These are phyloP conservation scores for Perkinsus olseni DNA, from an alignment of 169 alveolate species.

Conservation along the genomic window DNA sequence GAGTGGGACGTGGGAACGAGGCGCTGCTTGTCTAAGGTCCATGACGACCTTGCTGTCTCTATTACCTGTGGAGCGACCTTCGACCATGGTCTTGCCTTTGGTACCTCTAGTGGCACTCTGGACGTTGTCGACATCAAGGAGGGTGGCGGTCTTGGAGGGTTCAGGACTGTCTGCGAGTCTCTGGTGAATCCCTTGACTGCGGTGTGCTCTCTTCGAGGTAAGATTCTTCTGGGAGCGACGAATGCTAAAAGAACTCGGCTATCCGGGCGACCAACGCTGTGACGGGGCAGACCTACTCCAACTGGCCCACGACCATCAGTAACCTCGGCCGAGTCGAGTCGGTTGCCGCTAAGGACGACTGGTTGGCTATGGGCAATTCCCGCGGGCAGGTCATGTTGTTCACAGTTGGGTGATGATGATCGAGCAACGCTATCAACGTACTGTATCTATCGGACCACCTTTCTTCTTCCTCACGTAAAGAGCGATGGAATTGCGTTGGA, in stretches of 20 bases:
- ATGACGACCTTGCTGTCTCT: not conserved
- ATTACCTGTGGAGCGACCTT: not conserved
- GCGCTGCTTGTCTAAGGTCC: not conserved
- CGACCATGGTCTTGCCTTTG: not conserved
- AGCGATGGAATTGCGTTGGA: not conserved
- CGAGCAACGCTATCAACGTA: not conserved
- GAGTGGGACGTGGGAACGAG: not conserved
- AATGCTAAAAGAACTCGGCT: slow-evolving; percentile 1
- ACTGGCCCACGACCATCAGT: not conserved
- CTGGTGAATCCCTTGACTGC: not conserved
- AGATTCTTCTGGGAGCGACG: not conserved
- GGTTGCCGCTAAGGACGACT: not conserved
- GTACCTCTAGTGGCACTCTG: not conserved
- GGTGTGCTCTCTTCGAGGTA: not conserved
- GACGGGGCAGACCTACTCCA: not conserved
- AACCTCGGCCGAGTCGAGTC: not conserved
- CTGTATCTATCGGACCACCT: not conserved
- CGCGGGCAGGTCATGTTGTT: not conserved
- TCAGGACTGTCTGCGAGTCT: not conserved
- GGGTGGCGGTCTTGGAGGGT: not conserved
- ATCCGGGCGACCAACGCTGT: not conserved
- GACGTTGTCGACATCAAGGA: not conserved
- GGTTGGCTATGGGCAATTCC: not conserved
- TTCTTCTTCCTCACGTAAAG: not conserved
- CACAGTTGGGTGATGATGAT: not conserved